Evolutionary conservation across 805 yeast species (phyloP).

Genomic region (Wickerhamomyces canadensis): DNA sequence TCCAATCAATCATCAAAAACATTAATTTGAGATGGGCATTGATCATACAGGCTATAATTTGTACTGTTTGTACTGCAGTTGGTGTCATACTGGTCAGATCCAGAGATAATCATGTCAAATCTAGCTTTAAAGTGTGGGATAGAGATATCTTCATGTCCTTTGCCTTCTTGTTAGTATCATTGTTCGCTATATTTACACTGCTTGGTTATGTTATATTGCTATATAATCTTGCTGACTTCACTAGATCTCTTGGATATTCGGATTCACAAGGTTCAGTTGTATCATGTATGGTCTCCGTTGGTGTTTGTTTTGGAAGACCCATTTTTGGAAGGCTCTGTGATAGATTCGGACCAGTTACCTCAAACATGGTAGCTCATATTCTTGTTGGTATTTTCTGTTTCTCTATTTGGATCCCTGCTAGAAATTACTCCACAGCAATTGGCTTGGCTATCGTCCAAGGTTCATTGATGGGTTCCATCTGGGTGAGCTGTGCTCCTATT

Average conservation of each 20-base stretch:
- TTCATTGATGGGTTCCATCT: slow-evolving; percentile 52
- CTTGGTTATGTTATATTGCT: slow-evolving; percentile 56
- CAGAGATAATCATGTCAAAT: slow-evolving; percentile 30
- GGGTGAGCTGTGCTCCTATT: slow-evolving; percentile 45
- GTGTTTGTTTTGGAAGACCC: slow-evolving; percentile 53
- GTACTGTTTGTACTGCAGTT: slow-evolving; percentile 28
- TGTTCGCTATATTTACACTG: slow-evolving; percentile 41
- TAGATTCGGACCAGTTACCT: slow-evolving; percentile 43
- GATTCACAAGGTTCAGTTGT: slow-evolving; percentile 49
- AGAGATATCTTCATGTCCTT: slow-evolving; percentile 29
- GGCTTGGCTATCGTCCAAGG: slow-evolving; percentile 48
- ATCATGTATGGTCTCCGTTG: slow-evolving; percentile 53
- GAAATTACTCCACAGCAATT: slow-evolving; percentile 49
- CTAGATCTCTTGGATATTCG: slow-evolving; percentile 51
- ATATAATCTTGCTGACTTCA: slow-evolving; percentile 53
- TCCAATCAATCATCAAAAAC: slow-evolving; percentile 26
- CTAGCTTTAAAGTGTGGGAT: slow-evolving; percentile 36
- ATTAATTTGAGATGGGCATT: slow-evolving; percentile 26
- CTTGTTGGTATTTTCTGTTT: slow-evolving; percentile 34
- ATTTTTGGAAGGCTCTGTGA: slow-evolving; percentile 46
- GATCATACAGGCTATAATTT: slow-evolving; percentile 29
- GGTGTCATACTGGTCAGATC: slow-evolving; percentile 32
- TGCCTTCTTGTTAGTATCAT: slow-evolving; percentile 37
- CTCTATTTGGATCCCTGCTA: slow-evolving; percentile 52
- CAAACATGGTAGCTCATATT: slow-evolving; percentile 33